phyloP scores from a whole-genome alignment of 2,329 filamentous ascomycete species.

The Apiospora kogelbergensis region DNA sequence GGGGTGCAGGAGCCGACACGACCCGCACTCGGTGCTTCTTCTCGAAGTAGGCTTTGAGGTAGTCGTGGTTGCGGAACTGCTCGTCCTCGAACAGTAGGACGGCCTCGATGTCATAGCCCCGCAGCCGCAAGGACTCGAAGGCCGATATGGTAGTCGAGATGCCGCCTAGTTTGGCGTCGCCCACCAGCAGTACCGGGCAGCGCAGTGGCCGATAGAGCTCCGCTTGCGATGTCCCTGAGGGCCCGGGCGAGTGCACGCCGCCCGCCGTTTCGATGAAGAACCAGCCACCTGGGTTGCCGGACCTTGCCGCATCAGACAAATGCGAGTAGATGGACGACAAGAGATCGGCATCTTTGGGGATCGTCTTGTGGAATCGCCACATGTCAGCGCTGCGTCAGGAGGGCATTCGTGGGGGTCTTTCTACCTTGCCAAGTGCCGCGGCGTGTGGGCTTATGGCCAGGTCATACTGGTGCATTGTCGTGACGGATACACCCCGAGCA shows the following conservation, averaged over 20 bases:
- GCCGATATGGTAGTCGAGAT: slow-evolving; percentile 80
- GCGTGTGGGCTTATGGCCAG: slow-evolving; percentile 77
- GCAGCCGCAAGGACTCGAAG: slow-evolving; percentile 73
- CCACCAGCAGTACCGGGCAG: slow-evolving; percentile 72
- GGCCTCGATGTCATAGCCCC: slow-evolving; percentile 74
- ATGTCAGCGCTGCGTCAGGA: neutral
- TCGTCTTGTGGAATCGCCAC: slow-evolving; percentile 34
- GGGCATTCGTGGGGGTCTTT: neutral
- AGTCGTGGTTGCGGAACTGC: slow-evolving; percentile 66
- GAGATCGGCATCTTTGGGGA: slow-evolving; percentile 51
- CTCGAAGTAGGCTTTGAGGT: slow-evolving; percentile 57
- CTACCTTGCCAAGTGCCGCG: slow-evolving; percentile 56
- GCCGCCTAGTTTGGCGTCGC: slow-evolving; percentile 73
- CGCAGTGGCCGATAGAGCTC: slow-evolving; percentile 75
- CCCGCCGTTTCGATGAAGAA: slow-evolving; percentile 79
- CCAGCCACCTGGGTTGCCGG: slow-evolving; percentile 45
- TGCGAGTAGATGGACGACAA: slow-evolving; percentile 47
- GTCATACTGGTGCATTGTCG: slow-evolving; percentile 70
- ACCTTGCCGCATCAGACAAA: slow-evolving; percentile 41
- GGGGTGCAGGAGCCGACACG: slow-evolving; percentile 59
- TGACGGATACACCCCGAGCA: slow-evolving; percentile 46
- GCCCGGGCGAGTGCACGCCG: slow-evolving; percentile 76
- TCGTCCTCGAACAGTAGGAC: slow-evolving; percentile 69
- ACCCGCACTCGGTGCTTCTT: slow-evolving; percentile 58
- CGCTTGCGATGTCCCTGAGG: slow-evolving; percentile 73